These are phyloP conservation scores for Tetradesmus obliquus DNA, from an alignment of 139 green algal species.

Conservation along the genomic window DNA sequence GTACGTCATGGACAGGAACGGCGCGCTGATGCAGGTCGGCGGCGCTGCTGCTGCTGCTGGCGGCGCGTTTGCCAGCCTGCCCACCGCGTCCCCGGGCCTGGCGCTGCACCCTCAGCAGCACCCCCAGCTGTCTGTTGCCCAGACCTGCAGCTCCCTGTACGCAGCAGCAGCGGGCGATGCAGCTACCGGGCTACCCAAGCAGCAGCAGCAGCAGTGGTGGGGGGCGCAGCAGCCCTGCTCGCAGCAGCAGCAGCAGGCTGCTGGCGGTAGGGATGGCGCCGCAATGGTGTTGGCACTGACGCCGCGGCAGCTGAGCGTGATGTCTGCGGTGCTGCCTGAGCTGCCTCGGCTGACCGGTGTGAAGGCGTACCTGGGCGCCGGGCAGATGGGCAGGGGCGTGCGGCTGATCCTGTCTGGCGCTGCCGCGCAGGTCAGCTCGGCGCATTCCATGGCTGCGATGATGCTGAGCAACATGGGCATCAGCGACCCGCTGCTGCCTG, in stretches of 20 bases:
- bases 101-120: conserved; percentile 20
- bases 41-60: neutral
- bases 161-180: neutral
- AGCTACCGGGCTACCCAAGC: neutral
- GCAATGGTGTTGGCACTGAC: neutral
- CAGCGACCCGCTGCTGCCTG: conserved; percentile 11
- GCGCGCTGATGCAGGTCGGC: neutral
- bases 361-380: neutral
- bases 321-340: neutral
- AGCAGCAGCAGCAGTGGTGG: conserved; percentile 34
- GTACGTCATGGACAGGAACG: neutral
- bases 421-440: neutral
- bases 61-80: neutral
- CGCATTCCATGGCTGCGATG: neutral
- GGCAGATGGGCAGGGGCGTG: neutral
- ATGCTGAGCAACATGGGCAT: conserved; percentile 14
- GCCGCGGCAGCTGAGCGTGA: conserved; percentile 4
- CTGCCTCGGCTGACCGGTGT: neutral
- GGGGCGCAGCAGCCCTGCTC: neutral
- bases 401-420: conserved; percentile 14
- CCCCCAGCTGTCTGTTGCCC: neutral
- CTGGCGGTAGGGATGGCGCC: neutral
- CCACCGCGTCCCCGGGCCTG: neutral
- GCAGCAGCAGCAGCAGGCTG: neutral
- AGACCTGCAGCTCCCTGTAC: neutral